phyloP scores from a whole-genome alignment of 1,139 yeast genomes.

The Diutina rugosa region DNA sequence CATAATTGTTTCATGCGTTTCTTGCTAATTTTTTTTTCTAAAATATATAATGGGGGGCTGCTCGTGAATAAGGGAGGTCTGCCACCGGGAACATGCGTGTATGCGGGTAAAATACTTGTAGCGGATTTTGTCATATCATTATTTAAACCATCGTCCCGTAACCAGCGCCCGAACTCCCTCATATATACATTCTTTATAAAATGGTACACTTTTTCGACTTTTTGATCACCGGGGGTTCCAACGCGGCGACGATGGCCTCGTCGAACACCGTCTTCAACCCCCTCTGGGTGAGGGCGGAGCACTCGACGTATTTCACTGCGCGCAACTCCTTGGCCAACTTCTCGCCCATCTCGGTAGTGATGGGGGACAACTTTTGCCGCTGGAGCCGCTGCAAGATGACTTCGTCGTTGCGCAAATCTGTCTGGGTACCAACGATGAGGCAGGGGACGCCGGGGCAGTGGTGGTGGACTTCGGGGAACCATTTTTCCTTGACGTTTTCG shows the following conservation, averaged over 20 bases:
- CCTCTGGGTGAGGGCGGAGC: slow-evolving; percentile 95
- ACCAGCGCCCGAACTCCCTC: background rate
- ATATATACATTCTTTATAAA: slow-evolving; percentile 25
- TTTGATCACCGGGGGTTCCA: slow-evolving; percentile 81
- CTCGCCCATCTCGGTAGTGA: slow-evolving; percentile 80
- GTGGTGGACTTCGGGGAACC: slow-evolving; percentile 98
- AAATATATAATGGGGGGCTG: too few relatives aligned
- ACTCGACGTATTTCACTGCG: slow-evolving; percentile 93
- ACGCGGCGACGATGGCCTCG: slow-evolving; percentile 93
- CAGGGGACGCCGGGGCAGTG: slow-evolving; percentile 98
- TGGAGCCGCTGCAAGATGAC: slow-evolving; percentile 79
- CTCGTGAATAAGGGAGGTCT: too few relatives aligned
- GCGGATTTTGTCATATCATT: background rate
- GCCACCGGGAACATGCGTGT: too few relatives aligned
- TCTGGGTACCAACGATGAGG: slow-evolving; percentile 90
- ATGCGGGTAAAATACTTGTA: background rate
- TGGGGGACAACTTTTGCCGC: slow-evolving; percentile 83
- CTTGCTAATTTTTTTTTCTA: too few relatives aligned
- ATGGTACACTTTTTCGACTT: slow-evolving; percentile 77
- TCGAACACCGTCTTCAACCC: slow-evolving; percentile 94
- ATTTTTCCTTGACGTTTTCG: slow-evolving; percentile 93
- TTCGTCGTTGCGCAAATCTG: slow-evolving; percentile 88
- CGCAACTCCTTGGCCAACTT: slow-evolving; percentile 85
- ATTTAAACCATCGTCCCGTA: background rate
- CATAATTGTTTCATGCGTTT: too few relatives aligned